These are phyloP conservation scores for Lachancea kluyveri DNA, from an alignment of 805 yeast genomes.

Conservation along the genomic window DNA sequence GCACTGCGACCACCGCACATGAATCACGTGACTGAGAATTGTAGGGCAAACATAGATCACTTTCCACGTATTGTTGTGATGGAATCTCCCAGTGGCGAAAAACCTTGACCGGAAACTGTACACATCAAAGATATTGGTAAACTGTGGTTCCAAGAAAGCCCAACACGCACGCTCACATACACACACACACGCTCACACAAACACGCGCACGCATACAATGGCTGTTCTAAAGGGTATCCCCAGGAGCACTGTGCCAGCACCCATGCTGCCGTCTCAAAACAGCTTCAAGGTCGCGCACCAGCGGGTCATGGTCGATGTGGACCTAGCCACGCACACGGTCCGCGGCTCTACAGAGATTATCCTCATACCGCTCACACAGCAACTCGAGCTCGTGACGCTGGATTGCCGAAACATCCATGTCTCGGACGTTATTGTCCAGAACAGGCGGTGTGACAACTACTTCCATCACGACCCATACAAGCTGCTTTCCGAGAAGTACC, in stretches of 20 bases:
- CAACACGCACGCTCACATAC: no score
- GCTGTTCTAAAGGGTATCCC: conserved; percentile 25
- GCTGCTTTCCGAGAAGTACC: conserved; percentile 13
- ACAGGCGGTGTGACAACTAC: conserved; percentile 36
- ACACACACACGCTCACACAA: no score
- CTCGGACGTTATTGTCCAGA: conserved; percentile 58
- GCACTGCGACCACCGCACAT: no score
- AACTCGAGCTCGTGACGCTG: conserved; percentile 52
- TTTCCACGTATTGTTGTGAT: no score
- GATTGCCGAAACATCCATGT: conserved; percentile 78
- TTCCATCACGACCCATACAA: conserved; percentile 28
- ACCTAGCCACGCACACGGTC: conserved; percentile 52
- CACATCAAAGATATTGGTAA: no score
- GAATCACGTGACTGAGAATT: no score
- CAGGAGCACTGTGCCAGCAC: conserved; percentile 18
- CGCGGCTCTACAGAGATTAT: conserved; percentile 79
- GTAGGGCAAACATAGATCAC: no score
- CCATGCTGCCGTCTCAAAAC: conserved; percentile 8
- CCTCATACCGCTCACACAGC: conserved; percentile 59
- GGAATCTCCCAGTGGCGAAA: no score
- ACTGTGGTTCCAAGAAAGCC: no score
- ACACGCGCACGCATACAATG: no score
- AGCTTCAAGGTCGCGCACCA: conserved; percentile 76
- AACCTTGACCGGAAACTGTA: no score
- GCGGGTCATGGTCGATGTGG: conserved; percentile 72